Base-by-base conservation (phyloP, 179 eudicot genomes). In the Drosera spatulata region DNA sequence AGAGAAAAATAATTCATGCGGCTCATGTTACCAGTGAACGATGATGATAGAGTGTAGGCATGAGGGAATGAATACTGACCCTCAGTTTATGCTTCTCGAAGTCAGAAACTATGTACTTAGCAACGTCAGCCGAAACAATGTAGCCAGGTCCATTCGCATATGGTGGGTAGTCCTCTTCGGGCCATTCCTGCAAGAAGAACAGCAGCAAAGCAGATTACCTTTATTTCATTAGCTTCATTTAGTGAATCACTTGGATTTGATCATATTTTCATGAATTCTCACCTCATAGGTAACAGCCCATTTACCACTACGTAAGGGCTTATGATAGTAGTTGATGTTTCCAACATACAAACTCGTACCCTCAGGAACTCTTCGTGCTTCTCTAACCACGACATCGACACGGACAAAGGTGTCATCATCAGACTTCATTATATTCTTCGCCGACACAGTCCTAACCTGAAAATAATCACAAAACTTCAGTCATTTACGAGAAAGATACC, bases 111-210 rank as follows among this genome's bases (percentile, higher is more conserved):
- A 81, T 73, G 70, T 67, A 67, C 40, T 76, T 62, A 39, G 95
- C 97, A 14, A 89, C 77, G 66, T 89, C 95, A 10, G 86, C 67
- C 53, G 95, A 80, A 46, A 89, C 41, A 14, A 86, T 67, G 77
- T 89, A 89, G 53, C 97, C 95, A 8, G 97, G 91, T 41, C 97
- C 97, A 61, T 89, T 87, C 53, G 95, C 95, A 70, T 89, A 89
- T 6, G 86, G 84, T 62, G 97, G 97, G 69, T 89, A 89, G 45
- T 65, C 82, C 77, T 84, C 95, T 71, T 82, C 95, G 4, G 97
- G 88, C 95, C 95, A 89, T 67, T 89, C 95, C 91, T 88, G 74
- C 53, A 73, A 50, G 0, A 22, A 22, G 33, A 22, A 22, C 1
- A 22, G 33, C 33, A 22, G 33, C 33, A 22, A 22, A 22, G 33